These are phyloP conservation scores for Kalmusia sp. DNA, from an alignment of 2,329 filamentous ascomycete genomes.

Conservation along the genomic window DNA sequence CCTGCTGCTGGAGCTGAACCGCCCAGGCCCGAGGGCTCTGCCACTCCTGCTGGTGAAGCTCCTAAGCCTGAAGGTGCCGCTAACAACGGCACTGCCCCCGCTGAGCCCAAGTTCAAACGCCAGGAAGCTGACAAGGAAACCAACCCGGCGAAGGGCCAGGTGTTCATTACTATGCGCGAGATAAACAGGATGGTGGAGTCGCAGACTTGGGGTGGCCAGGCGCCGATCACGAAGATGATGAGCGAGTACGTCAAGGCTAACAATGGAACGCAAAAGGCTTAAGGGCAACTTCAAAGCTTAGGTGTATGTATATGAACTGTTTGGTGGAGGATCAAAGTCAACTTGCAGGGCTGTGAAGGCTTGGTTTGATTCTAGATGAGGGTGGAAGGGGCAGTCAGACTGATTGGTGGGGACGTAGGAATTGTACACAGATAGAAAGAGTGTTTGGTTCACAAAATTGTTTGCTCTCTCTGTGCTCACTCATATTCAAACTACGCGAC, in stretches of 20 bases:
- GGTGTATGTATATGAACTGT: background rate
- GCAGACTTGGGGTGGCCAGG: slow-evolving; percentile 36
- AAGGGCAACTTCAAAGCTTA: background rate
- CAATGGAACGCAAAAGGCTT: slow-evolving; percentile 9
- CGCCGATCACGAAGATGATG: slow-evolving; percentile 44
- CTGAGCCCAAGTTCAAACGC: slow-evolving; percentile 14
- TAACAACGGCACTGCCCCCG: slow-evolving; percentile 19
- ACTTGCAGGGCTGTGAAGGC: background rate
- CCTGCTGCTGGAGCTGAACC: slow-evolving; percentile 1
- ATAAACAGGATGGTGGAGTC: slow-evolving; percentile 40
- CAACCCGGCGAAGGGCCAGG: slow-evolving; percentile 29
- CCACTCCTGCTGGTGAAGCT: slow-evolving; percentile 7
- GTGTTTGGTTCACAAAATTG: background rate
- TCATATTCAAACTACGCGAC: too few species aligned
- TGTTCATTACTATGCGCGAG: slow-evolving; percentile 44
- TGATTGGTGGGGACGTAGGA: background rate
- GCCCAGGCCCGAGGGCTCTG: slow-evolving; percentile 14
- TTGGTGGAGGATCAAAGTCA: too few species aligned
- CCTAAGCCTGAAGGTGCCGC: slow-evolving; percentile 23
- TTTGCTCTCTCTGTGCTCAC: background rate
- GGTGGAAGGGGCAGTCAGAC: background rate
- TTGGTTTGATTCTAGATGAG: background rate
- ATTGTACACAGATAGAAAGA: background rate
- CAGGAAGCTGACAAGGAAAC: slow-evolving; percentile 24
- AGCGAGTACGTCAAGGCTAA: slow-evolving; percentile 38